These are phyloP conservation scores for Dispira parvispora DNA, from an alignment of 192 early-diverging fungal genomes.

Conservation along the genomic window DNA sequence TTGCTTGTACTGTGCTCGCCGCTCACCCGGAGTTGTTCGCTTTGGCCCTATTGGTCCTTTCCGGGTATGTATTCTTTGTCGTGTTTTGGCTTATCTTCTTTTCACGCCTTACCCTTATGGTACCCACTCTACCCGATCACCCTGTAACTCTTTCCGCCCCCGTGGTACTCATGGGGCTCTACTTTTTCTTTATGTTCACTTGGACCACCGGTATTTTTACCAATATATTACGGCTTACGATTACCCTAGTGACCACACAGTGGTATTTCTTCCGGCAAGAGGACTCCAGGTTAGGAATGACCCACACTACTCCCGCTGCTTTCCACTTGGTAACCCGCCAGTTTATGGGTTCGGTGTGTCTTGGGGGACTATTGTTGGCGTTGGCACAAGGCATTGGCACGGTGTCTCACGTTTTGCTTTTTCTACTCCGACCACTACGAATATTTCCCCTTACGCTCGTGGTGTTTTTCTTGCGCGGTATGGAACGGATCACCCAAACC, in stretches of 20 bases:
- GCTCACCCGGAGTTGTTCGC: slow-evolving; percentile 5
- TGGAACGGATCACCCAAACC: not conserved
- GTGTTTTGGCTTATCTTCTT: slow-evolving; percentile 8
- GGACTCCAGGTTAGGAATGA: not conserved
- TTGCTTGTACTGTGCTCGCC: not conserved
- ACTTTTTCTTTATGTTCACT: slow-evolving; percentile 1
- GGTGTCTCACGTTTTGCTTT: not conserved
- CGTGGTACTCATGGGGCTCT: not conserved
- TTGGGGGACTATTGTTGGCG: not conserved
- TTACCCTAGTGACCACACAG: slow-evolving; percentile 7
- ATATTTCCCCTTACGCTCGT: not conserved
- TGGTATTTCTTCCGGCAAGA: slow-evolving; percentile 12
- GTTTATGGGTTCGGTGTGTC: slow-evolving; percentile 5
- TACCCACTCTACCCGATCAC: not conserved
- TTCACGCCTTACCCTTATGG: not conserved
- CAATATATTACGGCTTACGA: slow-evolving; percentile 8
- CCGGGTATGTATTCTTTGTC: slow-evolving; percentile 5
- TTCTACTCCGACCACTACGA: not conserved
- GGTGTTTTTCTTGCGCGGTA: not conserved
- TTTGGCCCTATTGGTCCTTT: slow-evolving; percentile 6
- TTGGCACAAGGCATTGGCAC: not conserved
- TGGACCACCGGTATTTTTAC: slow-evolving; percentile 11
- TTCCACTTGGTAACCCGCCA: not conserved
- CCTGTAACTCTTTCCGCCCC: not conserved
- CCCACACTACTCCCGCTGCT: not conserved